Conservation (phyloP, 164 flowering plant species). For the Nymphaea thermarum region DNA sequence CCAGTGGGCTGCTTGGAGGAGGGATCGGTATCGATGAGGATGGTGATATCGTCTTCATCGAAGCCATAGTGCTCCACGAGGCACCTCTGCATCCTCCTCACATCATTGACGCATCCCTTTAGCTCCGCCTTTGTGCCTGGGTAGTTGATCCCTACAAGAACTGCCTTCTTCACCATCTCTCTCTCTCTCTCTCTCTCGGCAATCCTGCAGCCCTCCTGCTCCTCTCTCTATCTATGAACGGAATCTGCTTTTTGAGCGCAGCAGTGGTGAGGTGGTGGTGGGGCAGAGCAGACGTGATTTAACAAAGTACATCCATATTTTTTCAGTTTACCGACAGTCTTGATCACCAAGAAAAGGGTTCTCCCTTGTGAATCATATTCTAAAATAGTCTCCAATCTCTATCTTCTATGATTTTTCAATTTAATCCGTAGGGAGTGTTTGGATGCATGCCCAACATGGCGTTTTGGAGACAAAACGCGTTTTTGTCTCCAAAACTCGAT, state of each 20-base stretch:
- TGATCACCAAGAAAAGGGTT: too few relatives aligned
- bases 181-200: slow-evolving; percentile 4
- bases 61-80: slow-evolving; percentile 64
- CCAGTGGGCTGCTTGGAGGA: slow-evolving; percentile 82
- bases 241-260: not conserved
- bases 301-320: not conserved
- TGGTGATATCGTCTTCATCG: slow-evolving; percentile 50
- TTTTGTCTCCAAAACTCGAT: too few relatives aligned
- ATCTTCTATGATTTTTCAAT: too few relatives aligned
- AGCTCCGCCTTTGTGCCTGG: slow-evolving; percentile 87
- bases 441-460: too few relatives aligned
- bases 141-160: slow-evolving; percentile 81
- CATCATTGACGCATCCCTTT: slow-evolving; percentile 91
- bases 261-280: not conserved
- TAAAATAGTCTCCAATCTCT: too few relatives aligned
- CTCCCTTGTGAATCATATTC: too few relatives aligned
- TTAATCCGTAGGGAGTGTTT: too few relatives aligned
- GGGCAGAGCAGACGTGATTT: not conserved
- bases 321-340: not conserved
- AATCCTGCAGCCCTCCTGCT: too few relatives aligned
- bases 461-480: too few relatives aligned
- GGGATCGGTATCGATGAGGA: slow-evolving; percentile 73
- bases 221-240: not conserved
- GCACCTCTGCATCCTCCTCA: slow-evolving; percentile 42
- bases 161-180: slow-evolving; percentile 64